Base-by-base conservation (phyloP, 2,329 filamentous ascomycete species). In the Parascedosporium putredinis region DNA sequence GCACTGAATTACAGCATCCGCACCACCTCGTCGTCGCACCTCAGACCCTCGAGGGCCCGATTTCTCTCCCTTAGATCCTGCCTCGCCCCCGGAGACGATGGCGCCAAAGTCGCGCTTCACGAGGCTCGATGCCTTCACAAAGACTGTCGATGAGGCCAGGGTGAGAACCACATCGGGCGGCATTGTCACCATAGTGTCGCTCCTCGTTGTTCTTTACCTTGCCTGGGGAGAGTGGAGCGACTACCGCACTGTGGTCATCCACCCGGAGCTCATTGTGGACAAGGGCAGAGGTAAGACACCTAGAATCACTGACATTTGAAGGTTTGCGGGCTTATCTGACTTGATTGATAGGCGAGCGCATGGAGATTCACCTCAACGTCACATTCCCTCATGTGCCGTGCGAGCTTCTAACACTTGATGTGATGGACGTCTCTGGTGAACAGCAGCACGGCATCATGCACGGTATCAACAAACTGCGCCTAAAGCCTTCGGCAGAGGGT, bases 391-490 rank as follows among this genome's bases (percentile, higher is more conserved):
- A 83, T 55, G 79, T 98, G 57, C 93, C 93, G 8, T 98, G 93
- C 71, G 91, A 97, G 67, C 81, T 98, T 47, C 75, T 97, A 56
- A 96, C 93, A 10, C 83, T 98, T 59, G 93, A 98, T 65, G 91
- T 98, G 51, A 98, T 98, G 93, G 93, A 98, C 69, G 91, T 97
- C 23, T 95, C 89, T 20, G 93, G 93, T 55, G 93, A 98, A 68
- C 86, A 96, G 62, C 93, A 98, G 67, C 87, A 90, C 58, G 93
- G 91, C 48, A 86, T 98, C 52, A 83, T 88, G 65, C 89, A 96
- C 62, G 93, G 93, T 43, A 81, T 98, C 54, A 87, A 81, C 69
- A 97, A 96, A 71, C 86, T 96, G 54, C 83, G 93, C 54, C 76
- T 98, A 54, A 74, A 78, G 54, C 74, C 89, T 22, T 73, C 75